phyloP scores from a whole-genome alignment of 2,329 filamentous ascomycete species.

The Trichoderma guizhouense region DNA sequence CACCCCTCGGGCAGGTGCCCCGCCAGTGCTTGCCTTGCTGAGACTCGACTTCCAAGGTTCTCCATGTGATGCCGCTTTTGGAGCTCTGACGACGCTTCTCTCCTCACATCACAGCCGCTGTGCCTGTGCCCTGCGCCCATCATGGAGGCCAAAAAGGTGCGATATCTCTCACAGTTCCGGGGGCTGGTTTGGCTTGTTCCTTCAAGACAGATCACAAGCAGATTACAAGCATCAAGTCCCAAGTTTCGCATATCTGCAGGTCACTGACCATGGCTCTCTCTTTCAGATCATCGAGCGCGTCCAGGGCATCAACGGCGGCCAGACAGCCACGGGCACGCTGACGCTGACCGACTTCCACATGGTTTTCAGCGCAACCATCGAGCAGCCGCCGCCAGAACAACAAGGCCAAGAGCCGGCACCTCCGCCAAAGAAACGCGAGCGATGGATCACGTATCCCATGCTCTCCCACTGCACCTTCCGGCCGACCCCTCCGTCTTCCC shows the following conservation, averaged over 20 bases:
- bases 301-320: constrained; percentile 57
- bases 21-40: constrained; percentile 13
- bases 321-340: constrained; percentile 54
- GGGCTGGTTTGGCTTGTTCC: neutral
- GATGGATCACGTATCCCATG: constrained; percentile 94
- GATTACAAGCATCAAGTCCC: neutral
- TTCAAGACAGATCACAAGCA: neutral
- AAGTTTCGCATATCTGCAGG: neutral
- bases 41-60: neutral
- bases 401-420: constrained; percentile 23
- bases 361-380: constrained; percentile 47
- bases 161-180: constrained; percentile 7
- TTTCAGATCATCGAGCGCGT: constrained; percentile 53
- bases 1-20: constrained; percentile 8
- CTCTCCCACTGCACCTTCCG: constrained; percentile 77
- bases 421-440: constrained; percentile 53
- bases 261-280: constrained; percentile 7
- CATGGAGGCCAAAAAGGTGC: constrained; percentile 44
- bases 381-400: constrained; percentile 21
- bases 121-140: constrained; percentile 3
- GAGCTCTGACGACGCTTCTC: constrained; percentile 16
- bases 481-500: constrained; percentile 65
- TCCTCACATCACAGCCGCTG: constrained; percentile 5
- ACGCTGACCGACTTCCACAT: constrained; percentile 63
- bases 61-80: constrained; percentile 9